Evolutionary conservation across 2,329 filamentous ascomycete genomes (phyloP), one percentile per base, ranked within the genome.

Genomic region (Botryotinia narcissicola): DNA sequence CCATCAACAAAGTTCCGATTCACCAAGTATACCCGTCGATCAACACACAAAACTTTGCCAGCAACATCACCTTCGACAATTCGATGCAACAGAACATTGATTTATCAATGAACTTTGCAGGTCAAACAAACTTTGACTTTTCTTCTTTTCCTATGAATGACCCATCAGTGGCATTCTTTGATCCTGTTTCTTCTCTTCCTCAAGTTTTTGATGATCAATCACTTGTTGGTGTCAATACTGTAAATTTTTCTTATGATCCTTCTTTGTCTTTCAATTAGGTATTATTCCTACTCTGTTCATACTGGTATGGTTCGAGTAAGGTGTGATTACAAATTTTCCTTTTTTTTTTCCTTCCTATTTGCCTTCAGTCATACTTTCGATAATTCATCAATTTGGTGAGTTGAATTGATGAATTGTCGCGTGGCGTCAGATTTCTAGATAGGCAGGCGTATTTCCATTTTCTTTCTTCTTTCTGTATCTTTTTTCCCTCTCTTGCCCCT

Each of bases 61-160:
- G 63, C 59, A 73, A 73, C 71, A 76, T 77, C 73, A 72, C 75
- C 9, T 70, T 76, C 69, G 72, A 78, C 63, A 72, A 74, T 32
- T 64, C 74, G 60, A 70, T 70, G 59, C 75, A 74, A 70, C 76
- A 76, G 69, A 68, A 61, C 74, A 78, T 77, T 76, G 75, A 77
- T 70, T 59, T 74, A 64, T 74, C 76, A 75, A 76, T 79, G 77
- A 76, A 77, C 69, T 74, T 68, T 35, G 73, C 74, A 25, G 73
- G 73, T 76, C 78, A 78, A 74, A 75, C 73, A 62, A 74, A 64
- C 46, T 77, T 79, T 75, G 68, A 77, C 73, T 70, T 70, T 42
- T 61, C 73, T 70, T 62, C 67, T 25, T 66, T 71, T 71, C 74
- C 72, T 16, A 48, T 69, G 74, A 76, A 77, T 75, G 76, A 77